phyloP scores from a whole-genome alignment of 1,284 basidiomycete species.

The Trametes sp. region DNA sequence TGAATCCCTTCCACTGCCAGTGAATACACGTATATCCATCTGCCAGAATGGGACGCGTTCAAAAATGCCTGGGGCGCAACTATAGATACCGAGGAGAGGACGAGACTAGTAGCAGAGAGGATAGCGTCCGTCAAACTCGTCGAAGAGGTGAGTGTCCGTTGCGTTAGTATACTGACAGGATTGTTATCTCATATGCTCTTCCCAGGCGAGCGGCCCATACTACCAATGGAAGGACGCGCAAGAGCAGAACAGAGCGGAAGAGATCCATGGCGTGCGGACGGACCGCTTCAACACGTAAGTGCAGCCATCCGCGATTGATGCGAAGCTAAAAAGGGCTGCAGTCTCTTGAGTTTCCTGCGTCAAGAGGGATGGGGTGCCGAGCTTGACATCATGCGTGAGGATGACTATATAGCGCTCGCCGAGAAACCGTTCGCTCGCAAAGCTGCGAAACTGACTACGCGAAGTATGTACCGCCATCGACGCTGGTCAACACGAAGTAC shows the following conservation, averaged over 20 bases:
- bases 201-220: background rate
- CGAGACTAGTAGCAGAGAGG: background rate
- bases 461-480: no score
- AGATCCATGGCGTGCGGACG: background rate
- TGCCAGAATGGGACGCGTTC: background rate
- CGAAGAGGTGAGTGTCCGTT: background rate
- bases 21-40: background rate
- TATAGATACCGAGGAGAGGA: background rate
- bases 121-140: background rate
- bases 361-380: background rate
- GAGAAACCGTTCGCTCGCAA: background rate
- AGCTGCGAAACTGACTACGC: background rate
- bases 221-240: background rate
- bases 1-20: background rate
- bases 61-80: background rate
- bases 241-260: background rate
- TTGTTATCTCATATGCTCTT: background rate
- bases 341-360: background rate
- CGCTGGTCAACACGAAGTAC: no score
- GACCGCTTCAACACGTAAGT: constrained; percentile 1
- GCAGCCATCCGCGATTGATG: background rate
- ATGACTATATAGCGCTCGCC: background rate
- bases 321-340: background rate
- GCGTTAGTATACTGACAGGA: background rate
- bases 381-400: background rate